Evolutionary conservation across 2,329 filamentous ascomycete species (phyloP).

Genomic region (Sarocladium kiliense): DNA sequence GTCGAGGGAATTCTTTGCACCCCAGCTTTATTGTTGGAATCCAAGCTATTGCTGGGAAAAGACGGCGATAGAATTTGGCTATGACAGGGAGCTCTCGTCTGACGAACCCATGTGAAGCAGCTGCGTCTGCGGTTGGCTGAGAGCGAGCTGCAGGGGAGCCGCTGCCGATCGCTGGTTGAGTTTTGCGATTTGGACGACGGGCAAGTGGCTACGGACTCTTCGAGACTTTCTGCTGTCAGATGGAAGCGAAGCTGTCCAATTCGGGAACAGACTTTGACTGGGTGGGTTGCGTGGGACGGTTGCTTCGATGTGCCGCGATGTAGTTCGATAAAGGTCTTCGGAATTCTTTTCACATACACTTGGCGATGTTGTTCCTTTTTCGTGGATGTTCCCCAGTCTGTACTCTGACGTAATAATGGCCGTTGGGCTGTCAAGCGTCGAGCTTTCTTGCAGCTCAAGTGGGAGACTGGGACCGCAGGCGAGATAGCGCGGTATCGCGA

Average conservation of each 20-base stretch:
- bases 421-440: slow-evolving; percentile 1
- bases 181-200: neutral
- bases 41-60: neutral
- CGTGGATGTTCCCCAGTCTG: neutral
- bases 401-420: slow-evolving; percentile 9
- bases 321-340: neutral
- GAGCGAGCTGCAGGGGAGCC: neutral
- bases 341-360: neutral
- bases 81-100: slow-evolving; percentile 15
- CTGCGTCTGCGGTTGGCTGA: slow-evolving; percentile 8
- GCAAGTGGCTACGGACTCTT: neutral
- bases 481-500: neutral
- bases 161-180: slow-evolving; percentile 3
- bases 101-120: slow-evolving; percentile 20
- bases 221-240: neutral
- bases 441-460: neutral
- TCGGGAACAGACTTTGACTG: neutral
- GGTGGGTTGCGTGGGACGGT: neutral
- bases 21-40: neutral
- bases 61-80: neutral
- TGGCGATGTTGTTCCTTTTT: neutral
- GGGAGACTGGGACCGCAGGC: neutral
- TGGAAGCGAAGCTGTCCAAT: neutral
- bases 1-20: neutral
- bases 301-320: neutral